Conservation (phyloP, 305 asterid species). For the Plantago lanceolata region DNA sequence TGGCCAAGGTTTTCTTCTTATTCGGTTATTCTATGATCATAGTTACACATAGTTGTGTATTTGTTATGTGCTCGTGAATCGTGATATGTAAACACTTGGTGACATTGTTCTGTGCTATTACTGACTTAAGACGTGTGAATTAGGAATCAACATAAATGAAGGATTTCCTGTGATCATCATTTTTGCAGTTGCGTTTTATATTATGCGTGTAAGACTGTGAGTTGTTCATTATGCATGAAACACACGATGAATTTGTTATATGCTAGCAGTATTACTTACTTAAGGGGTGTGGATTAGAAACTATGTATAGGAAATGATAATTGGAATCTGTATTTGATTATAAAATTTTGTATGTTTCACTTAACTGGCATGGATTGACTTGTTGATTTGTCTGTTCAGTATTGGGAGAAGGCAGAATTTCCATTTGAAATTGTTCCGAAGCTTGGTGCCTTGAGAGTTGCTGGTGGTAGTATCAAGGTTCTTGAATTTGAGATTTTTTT, state of each 20-base stretch:
- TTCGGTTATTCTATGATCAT: neutral
- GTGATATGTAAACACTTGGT: neutral
- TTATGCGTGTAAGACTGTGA: neutral
- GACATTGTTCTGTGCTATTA: neutral
- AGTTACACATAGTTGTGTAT: neutral
- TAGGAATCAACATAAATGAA: no score
- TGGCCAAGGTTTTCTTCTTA: conserved; percentile 47
- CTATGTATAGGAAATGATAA: neutral
- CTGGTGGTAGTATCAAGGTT: conserved; percentile 91
- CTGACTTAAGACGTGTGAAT: neutral
- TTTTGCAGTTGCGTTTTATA: neutral
- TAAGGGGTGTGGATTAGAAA: neutral
- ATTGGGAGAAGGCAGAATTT: conserved; percentile 97
- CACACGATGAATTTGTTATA: neutral
- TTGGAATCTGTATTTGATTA: neutral
- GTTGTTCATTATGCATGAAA: no score
- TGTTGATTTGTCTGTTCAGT: conserved; percentile 43
- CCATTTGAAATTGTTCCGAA: conserved; percentile 92
- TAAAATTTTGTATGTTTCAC: neutral
- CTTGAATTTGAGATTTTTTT: conserved; percentile 7
- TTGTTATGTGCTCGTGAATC: neutral
- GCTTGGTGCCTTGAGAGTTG: conserved; percentile 62
- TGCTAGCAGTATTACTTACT: neutral
- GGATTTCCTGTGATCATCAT: neutral
- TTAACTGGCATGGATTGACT: conserved; percentile 13